phyloP scores from a whole-genome alignment of 176 grass and related monocot genomes.

The Oryza australiensis region DNA sequence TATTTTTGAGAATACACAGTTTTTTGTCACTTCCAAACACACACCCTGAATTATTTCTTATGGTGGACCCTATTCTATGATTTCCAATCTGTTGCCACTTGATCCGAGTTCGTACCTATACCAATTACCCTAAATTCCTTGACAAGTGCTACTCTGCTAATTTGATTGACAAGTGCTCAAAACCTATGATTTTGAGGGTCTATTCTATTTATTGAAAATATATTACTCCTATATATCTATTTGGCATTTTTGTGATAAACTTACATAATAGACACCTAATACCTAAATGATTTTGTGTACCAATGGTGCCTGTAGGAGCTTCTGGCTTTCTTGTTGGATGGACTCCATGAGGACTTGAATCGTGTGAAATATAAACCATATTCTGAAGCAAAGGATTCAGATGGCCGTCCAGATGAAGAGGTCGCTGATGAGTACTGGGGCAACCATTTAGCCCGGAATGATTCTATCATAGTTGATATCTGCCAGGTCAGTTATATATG shows the following conservation, averaged over 20 bases:
- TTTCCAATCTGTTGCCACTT: constrained; percentile 23
- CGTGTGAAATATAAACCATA: constrained; percentile 93
- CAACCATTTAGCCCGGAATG: constrained; percentile 98
- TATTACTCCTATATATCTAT: background rate
- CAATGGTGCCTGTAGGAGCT: constrained; percentile 64
- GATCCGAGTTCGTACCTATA: background rate
- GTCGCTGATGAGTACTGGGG: constrained; percentile 89
- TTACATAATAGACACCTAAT: constrained; percentile 35
- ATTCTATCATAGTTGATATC: constrained; percentile 96
- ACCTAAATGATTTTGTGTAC: background rate
- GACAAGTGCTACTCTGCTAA: background rate
- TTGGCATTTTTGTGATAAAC: constrained; percentile 23
- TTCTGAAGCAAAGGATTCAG: constrained; percentile 81
- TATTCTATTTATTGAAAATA: background rate
- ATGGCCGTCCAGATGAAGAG: constrained; percentile 78
- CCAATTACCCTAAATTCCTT: background rate
- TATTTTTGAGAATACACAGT: background rate
- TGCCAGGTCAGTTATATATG: constrained; percentile 75
- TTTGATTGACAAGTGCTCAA: background rate
- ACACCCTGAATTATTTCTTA: background rate
- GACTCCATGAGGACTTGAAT: constrained; percentile 98
- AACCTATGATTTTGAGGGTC: background rate
- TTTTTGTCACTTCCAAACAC: background rate
- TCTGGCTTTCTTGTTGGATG: constrained; percentile 97
- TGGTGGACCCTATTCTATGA: background rate